A percentile compares a stretch with the other conserved stretches of the same genome.
Evolutionary conservation across 257 asterid species (phyloP).

Genomic region (Petunia secreta): DNA sequence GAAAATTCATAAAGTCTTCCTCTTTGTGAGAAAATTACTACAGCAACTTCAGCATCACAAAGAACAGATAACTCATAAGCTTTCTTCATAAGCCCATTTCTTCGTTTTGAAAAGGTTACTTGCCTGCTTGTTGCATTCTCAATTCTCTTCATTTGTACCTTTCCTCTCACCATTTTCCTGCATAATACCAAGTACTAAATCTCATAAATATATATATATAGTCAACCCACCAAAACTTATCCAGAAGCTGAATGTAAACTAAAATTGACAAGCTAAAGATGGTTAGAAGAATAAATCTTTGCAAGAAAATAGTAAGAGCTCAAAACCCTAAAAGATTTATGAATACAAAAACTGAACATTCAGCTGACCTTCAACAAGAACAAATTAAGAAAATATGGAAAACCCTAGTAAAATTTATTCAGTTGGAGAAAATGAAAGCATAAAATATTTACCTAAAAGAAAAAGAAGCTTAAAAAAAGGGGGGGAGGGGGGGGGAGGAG

Average conservation of each 20-base stretch:
- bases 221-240: background rate
- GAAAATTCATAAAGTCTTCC: constrained; percentile 24
- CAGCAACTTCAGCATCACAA: constrained; percentile 29
- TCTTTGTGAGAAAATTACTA: constrained; percentile 25
- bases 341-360: background rate
- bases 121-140: constrained; percentile 22
- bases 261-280: background rate
- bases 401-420: background rate
- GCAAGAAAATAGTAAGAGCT: background rate
- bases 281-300: background rate
- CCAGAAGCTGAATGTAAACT: background rate
- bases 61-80: constrained; percentile 30
- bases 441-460: background rate
- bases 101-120: constrained; percentile 27
- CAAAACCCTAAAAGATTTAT: background rate
- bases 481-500: too few relatives aligned
- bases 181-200: background rate
- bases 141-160: constrained; percentile 24
- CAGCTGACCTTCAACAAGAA: background rate
- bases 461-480: background rate
- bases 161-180: constrained; percentile 31
- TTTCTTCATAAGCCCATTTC: constrained; percentile 27
- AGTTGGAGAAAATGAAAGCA: background rate
- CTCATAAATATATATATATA: background rate
- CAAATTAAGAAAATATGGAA: background rate